Percentiles rank a stretch among this genome's conserved stretches.
phyloP scores from a whole-genome alignment of 306 rosid genomes.

The Trifolium fragiferum region DNA sequence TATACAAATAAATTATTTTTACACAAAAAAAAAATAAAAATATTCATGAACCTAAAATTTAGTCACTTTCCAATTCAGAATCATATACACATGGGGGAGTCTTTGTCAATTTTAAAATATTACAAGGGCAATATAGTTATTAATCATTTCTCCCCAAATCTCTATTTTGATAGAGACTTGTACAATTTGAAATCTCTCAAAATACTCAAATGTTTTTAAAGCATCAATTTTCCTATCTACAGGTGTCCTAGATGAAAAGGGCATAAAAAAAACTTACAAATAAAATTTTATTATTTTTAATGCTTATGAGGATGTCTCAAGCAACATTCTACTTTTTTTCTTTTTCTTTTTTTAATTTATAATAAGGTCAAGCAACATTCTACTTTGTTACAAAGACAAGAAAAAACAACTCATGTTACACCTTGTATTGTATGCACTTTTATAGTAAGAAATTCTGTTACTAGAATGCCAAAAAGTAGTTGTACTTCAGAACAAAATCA shows the following conservation, averaged over 20 bases:
- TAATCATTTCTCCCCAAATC: background rate
- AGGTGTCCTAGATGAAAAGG: conserved; percentile 46
- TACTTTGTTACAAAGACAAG: conserved; percentile 89
- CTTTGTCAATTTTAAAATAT: conserved; percentile 46
- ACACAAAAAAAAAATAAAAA: background rate
- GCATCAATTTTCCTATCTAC: conserved; percentile 44
- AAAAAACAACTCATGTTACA: conserved; percentile 68
- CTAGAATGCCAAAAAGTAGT: conserved; percentile 33
- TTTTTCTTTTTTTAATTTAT: no score
- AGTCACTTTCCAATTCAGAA: conserved; percentile 58
- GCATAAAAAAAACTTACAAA: background rate
- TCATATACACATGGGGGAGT: no score
- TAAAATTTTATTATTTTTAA: conserved; percentile 37
- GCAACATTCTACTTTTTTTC: conserved; percentile 68
- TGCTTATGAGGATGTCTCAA: conserved; percentile 68
- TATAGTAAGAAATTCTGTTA: conserved; percentile 33
- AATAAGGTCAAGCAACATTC: conserved; percentile 62
- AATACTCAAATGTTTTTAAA: conserved; percentile 73
- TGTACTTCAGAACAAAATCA: conserved; percentile 42
- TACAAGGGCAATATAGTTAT: conserved; percentile 49
- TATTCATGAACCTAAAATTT: conserved; percentile 22
- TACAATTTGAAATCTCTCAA: conserved; percentile 62
- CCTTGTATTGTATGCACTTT: conserved; percentile 40
- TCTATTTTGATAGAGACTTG: conserved; percentile 47
- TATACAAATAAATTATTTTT: conserved; percentile 22